Conservation (phyloP, 768 basidiomycete species). For the Cystobasidium ongulense region DNA sequence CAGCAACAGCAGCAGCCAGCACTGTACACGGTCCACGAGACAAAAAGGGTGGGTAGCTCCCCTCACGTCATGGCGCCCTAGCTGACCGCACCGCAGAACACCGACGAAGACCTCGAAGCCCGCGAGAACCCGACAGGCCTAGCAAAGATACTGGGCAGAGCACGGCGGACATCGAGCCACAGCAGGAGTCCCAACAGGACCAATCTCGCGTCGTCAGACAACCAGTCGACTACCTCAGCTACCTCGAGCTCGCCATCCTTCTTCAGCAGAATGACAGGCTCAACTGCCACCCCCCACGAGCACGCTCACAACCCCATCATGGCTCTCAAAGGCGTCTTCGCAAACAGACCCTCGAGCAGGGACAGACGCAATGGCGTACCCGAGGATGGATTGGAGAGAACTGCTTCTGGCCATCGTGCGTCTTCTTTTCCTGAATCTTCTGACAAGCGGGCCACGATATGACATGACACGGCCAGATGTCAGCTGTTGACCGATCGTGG, state of each 20-base stretch:
- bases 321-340: slow-evolving; percentile 7
- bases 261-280: slow-evolving; percentile 16
- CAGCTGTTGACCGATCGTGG: too few species aligned
- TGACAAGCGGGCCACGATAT: neutral
- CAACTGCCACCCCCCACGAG: slow-evolving; percentile 10
- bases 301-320: neutral
- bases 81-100: neutral
- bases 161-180: neutral
- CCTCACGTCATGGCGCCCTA: neutral
- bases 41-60: neutral
- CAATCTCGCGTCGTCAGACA: neutral
- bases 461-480: too few species aligned
- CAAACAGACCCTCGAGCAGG: slow-evolving; percentile 20
- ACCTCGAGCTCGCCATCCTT: neutral
- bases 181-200: slow-evolving; percentile 3
- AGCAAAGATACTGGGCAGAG: neutral
- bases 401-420: neutral
- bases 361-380: neutral
- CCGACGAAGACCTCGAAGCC: neutral
- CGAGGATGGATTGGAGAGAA: neutral
- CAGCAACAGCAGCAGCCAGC: neutral
- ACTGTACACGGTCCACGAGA: neutral
- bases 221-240: neutral
- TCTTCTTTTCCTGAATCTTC: neutral
- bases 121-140: neutral